Base-by-base conservation (phyloP, 1,284 basidiomycete species). In the Neonothopanus nambi region DNA sequence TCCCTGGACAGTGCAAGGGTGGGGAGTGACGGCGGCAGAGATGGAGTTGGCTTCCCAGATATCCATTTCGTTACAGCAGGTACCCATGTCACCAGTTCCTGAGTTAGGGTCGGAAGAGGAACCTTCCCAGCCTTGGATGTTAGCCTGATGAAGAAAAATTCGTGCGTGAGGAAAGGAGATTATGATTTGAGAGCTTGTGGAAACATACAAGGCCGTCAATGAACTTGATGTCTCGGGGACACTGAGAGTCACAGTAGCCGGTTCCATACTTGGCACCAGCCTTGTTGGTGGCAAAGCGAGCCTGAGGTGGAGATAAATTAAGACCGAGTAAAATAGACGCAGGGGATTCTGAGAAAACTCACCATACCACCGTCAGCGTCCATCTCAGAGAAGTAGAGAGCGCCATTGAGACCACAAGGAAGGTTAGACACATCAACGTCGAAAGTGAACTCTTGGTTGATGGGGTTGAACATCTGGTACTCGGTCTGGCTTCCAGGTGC, bases 361-460 rank as follows among this genome's bases (percentile, higher is more conserved):
- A 75, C 59, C 57, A 71, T 61, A 52, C 78, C 79, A 65, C 79
- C 79, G 60, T 80, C 78, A 36, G 71, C 69, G 59, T 72, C 73
- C 76, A 78, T 72, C 51, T 65, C 61, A 3, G 61, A 56, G 58
- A 72, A 71, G 63, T 70, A 70, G 56, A 68, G 58, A n/a, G 67
- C 66, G 20, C 67, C 69, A 57, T 69, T 70, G 41, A 69, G 63
- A 55, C 66, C 66, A 48, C 67, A 67, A 33, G 62, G 63, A 18
- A 68, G 59, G 18, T 63, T 44, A 51, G 63, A 63, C 15, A 67
- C 66, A 64, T 78, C 75, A 56, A 78, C 75, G 60, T 75, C 73
- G 62, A 77, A 76, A 24, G 74, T 73, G 65, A 78, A 77, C 67
- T 78, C 75, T 61, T 74, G 67, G 65, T 76, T 75, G 55, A 67